Evolutionary conservation across 805 yeast genomes (phyloP).

Genomic region (Starmerella stigmatis): DNA sequence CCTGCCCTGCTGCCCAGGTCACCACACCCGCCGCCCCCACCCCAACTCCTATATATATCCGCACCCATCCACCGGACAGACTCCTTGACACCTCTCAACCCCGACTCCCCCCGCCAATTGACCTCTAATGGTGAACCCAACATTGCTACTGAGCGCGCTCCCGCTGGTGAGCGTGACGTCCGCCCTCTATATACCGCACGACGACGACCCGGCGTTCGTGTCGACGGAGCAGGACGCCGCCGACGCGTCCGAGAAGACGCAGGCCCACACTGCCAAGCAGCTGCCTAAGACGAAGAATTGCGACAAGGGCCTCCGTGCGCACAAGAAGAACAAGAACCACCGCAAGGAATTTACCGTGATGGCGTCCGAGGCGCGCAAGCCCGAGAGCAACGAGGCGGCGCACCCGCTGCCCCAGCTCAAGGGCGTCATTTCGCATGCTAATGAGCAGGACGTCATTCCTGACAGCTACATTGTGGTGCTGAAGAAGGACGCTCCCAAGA

Average conservation of each 20-base stretch:
- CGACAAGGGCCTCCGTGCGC: conserved; percentile 1
- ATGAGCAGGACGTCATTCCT: conserved; percentile 22
- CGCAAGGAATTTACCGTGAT: too few relatives aligned
- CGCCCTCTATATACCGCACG: conserved; percentile 26
- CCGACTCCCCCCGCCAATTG: conserved; percentile 2
- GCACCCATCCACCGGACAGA: neutral
- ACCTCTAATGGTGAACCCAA: conserved; percentile 23
- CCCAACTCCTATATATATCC: conserved; percentile 2
- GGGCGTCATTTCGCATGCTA: conserved; percentile 11
- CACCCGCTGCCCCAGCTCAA: neutral
- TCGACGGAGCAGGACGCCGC: neutral
- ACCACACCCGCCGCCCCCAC: conserved; percentile 4
- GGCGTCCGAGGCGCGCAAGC: too few relatives aligned
- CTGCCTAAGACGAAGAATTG: conserved; percentile 9
- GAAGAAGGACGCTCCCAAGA: conserved; percentile 49
- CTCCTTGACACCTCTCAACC: neutral
- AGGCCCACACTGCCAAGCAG: conserved; percentile 5
- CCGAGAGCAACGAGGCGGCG: neutral
- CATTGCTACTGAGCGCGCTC: conserved; percentile 22
- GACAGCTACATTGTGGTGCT: conserved; percentile 66
- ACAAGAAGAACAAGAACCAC: neutral
- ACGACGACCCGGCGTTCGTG: conserved; percentile 13
- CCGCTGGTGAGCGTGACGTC: conserved; percentile 19
- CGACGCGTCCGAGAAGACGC: conserved; percentile 1
- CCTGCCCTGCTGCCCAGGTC: conserved; percentile 6